Conservation (phyloP, 2,329 filamentous ascomycete genomes). For the Sclerotinia borealis region DNA sequence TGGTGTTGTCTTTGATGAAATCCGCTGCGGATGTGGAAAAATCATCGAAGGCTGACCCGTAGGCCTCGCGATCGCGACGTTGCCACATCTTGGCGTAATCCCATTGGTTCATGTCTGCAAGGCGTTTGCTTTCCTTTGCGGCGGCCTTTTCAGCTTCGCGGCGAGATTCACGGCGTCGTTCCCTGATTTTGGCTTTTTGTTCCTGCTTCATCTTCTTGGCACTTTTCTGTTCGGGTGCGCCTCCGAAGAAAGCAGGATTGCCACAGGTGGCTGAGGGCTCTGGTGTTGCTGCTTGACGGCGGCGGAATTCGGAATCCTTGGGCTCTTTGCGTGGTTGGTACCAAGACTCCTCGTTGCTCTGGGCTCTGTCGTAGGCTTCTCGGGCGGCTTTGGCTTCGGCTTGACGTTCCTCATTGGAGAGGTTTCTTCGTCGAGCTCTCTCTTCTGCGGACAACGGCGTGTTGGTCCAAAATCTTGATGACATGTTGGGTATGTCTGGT, state of each 20-base stretch:
- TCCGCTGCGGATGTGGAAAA: background rate
- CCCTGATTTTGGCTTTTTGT: background rate
- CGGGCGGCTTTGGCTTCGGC: background rate
- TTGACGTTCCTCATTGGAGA: background rate
- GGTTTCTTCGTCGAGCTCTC: background rate
- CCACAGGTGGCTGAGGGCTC: rapidly evolving
- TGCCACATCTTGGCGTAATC: background rate
- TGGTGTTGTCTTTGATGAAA: background rate
- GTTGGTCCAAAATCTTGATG: background rate
- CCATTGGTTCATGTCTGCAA: background rate
- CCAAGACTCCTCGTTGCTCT: background rate
- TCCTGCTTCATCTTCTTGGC: background rate
- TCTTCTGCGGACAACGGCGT: background rate
- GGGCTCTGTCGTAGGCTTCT: background rate
- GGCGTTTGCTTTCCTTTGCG: background rate
- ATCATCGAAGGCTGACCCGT: background rate
- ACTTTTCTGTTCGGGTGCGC: background rate
- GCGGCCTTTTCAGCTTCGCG: too few relatives aligned
- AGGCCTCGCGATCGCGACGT: background rate
- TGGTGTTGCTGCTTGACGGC: background rate
- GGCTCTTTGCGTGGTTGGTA: too few relatives aligned
- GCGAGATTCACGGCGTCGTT: background rate
- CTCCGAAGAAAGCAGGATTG: background rate
- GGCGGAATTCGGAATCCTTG: too few relatives aligned
- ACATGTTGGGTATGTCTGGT: background rate